Evolutionary conservation across 2,329 filamentous ascomycete species (phyloP), one percentile per base, ranked within the genome.

Genomic region (Venturiaceae sp.): DNA sequence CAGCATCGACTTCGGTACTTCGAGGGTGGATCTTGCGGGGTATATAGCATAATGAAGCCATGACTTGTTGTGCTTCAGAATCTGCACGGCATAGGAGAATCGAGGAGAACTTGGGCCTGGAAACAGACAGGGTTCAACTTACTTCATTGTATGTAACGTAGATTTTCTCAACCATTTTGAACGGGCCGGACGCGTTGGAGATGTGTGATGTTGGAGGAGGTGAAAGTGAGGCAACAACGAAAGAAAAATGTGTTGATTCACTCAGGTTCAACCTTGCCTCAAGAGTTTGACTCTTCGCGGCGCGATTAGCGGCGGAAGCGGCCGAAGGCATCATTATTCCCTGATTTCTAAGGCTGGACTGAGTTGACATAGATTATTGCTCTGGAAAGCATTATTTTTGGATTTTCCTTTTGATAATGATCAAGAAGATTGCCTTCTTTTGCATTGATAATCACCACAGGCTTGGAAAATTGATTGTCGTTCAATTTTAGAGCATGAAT

Each of bases 81-180:
- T 50, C 44, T 50, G 44, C 23, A 50, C 26, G 44, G 44, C 44
- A 50, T 50, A 8, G 44, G 44, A 50, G 44, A 30, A 13, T 32
- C 26, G 44, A 30, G 44, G 23, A 39, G 7, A n/a, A 39, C 21
- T 19, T 39, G 5, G 37, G 37, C 37, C 37, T 14, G 8, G 37
- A 47, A 47, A 46, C 41, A 46, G 41, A 46, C 41, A 26, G 34
- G 34, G 21, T 33, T 30, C 11, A 41, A 47, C 36, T 37, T 30
- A 72, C 72, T 70, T 74, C 66, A 66, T 74, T 74, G 63, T 74
- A 74, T 39, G 72, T 73, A 61, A 74, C 69, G 66, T 73, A 74
- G 55, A 72, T 64, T 64, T 74, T 74, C 63, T 74, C 66, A 55
- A 72, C 70, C 71, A 74, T 74, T 54, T 47, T 70, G 62, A 59